Percentiles rank a stretch among this genome's conserved stretches.
These are phyloP conservation scores for Coniochaeta ligniaria DNA, from an alignment of 2,329 filamentous ascomycete species.

Conservation along the genomic window DNA sequence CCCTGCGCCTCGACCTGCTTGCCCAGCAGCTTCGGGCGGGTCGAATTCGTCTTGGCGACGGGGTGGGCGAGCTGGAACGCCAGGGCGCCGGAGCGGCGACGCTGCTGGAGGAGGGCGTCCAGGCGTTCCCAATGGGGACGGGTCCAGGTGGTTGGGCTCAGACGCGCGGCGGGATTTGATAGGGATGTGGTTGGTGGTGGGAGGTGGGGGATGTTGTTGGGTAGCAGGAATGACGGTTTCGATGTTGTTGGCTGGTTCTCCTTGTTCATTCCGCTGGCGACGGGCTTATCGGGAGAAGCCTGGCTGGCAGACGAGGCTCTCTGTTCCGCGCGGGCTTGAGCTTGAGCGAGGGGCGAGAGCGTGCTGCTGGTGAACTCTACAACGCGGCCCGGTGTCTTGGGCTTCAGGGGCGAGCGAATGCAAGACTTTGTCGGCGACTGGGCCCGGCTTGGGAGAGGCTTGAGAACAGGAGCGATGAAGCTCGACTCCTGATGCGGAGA, in stretches of 20 bases:
- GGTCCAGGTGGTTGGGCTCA: conserved; percentile 11
- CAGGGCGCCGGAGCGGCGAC: conserved; percentile 34
- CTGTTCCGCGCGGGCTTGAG: conserved; percentile 17
- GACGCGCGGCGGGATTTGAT: conserved; percentile 3
- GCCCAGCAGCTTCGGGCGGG: conserved; percentile 30
- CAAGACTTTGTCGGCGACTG: conserved; percentile 50
- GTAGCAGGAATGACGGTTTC: not conserved
- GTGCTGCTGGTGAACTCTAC: conserved; percentile 50
- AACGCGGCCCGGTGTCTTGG: conserved; percentile 49
- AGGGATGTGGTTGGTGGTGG: not conserved
- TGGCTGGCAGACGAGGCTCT: conserved; percentile 5
- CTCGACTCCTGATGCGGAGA: conserved; percentile 22
- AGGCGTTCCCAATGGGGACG: conserved; percentile 43
- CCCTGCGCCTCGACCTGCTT: conserved; percentile 40
- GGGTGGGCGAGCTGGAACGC: conserved; percentile 24
- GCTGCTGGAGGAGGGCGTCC: conserved; percentile 43
- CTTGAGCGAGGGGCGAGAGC: conserved; percentile 36
- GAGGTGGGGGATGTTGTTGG: conserved; percentile 3
- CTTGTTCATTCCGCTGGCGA: conserved; percentile 17
- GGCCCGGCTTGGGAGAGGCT: conserved; percentile 41
- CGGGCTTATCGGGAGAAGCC: conserved; percentile 5
- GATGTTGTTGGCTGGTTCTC: conserved; percentile 21
- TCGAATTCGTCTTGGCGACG: not conserved
- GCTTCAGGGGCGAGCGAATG: conserved; percentile 49
- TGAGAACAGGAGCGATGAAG: conserved; percentile 32